Evolutionary conservation across 176 grass and related monocot species (phyloP).

Genomic region (Urochloa ruziziensis): DNA sequence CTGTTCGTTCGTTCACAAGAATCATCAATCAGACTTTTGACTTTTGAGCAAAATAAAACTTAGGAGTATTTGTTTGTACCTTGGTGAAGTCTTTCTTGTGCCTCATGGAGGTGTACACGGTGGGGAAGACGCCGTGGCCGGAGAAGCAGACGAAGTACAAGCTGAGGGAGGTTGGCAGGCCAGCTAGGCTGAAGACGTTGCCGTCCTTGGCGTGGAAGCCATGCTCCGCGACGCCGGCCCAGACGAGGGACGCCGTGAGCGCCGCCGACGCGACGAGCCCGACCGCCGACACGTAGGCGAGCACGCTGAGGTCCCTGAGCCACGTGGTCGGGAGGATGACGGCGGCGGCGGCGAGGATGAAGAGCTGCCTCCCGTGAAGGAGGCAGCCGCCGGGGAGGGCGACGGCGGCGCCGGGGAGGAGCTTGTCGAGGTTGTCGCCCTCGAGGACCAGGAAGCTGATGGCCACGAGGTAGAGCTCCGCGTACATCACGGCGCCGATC

Average conservation of each 20-base stretch:
- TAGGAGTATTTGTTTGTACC: constrained; percentile 23
- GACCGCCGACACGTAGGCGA: constrained; percentile 55
- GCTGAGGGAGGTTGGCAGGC: constrained; percentile 48
- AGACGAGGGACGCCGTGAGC: constrained; percentile 48
- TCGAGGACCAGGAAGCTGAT: constrained; percentile 49
- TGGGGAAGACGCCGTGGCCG: constrained; percentile 65
- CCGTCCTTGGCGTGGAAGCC: constrained; percentile 26
- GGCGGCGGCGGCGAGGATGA: constrained; percentile 26
- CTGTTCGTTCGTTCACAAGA: too few species aligned
- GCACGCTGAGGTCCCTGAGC: constrained; percentile 45
- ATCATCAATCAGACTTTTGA: too few species aligned
- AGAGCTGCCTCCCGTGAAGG: constrained; percentile 46
- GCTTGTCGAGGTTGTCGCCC: constrained; percentile 54
- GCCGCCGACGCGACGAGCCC: constrained; percentile 54
- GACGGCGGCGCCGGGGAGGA: constrained; percentile 18
- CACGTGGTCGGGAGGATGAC: constrained; percentile 57
- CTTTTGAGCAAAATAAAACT: not conserved
- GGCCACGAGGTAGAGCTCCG: constrained; percentile 50
- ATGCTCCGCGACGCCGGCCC: constrained; percentile 46
- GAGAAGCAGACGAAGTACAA: constrained; percentile 62
- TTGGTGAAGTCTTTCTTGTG: constrained; percentile 41
- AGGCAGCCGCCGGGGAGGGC: constrained; percentile 6
- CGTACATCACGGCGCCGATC: constrained; percentile 54
- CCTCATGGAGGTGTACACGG: constrained; percentile 55
- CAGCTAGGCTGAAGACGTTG: constrained; percentile 26